A percentile compares a stretch with the other conserved stretches of the same genome.
These are phyloP conservation scores for Skeletonema marinoi DNA, from an alignment of 108 stramenopile species.

Conservation along the genomic window DNA sequence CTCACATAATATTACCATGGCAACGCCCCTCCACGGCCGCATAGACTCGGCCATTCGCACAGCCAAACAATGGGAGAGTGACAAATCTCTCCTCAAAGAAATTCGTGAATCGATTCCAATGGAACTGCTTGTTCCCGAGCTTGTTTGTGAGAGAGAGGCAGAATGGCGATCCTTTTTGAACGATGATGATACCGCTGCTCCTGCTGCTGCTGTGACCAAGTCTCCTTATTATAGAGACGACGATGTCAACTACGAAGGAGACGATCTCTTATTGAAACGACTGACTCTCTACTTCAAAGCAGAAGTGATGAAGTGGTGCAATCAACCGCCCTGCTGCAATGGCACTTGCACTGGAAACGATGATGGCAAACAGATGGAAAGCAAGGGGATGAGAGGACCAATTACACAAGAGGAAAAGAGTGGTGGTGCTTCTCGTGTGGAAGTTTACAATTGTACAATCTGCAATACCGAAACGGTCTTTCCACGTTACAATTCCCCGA, in stretches of 20 bases:
- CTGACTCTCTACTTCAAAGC: constrained; percentile 71
- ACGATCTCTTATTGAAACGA: constrained; percentile 73
- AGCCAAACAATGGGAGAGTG: constrained; percentile 71
- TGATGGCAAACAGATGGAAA: constrained; percentile 54
- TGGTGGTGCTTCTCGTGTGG: constrained; percentile 68
- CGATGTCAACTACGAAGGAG: constrained; percentile 47
- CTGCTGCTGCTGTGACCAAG: neutral
- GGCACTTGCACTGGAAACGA: constrained; percentile 42
- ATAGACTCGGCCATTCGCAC: constrained; percentile 50
- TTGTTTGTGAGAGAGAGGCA: constrained; percentile 24
- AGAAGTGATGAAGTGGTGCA: constrained; percentile 84
- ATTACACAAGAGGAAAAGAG: constrained; percentile 60
- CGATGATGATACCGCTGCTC: neutral
- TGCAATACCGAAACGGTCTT: constrained; percentile 87
- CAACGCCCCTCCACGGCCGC: constrained; percentile 33
- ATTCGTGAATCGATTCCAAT: constrained; percentile 66
- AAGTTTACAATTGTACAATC: constrained; percentile 70
- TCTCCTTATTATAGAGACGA: constrained; percentile 28
- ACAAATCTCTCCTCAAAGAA: constrained; percentile 48
- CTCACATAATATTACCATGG: constrained; percentile 4
- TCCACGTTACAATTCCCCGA: constrained; percentile 91
- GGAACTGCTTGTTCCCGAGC: constrained; percentile 40
- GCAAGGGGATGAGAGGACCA: constrained; percentile 51
- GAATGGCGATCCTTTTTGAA: constrained; percentile 21
- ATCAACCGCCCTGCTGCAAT: constrained; percentile 66